Conservation (phyloP, 2,329 filamentous ascomycete species). For the Sporothrix brunneoviolacea region DNA sequence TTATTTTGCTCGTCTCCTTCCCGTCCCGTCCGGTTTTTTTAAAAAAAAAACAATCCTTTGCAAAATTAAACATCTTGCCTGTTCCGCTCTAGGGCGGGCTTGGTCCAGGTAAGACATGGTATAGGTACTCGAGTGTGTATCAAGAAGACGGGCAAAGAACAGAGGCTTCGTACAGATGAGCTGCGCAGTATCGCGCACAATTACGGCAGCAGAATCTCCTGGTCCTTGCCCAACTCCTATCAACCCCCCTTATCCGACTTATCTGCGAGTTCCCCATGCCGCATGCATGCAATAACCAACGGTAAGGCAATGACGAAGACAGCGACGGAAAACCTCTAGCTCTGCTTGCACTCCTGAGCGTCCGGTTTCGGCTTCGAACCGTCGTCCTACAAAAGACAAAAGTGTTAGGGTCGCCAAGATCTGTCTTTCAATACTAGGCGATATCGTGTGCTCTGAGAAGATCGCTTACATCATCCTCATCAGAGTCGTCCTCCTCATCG, state of each 20-base stretch:
- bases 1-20: neutral
- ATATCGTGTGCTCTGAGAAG: too few relatives aligned
- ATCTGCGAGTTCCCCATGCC: neutral
- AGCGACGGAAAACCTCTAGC: slow-evolving; percentile 42
- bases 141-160: neutral
- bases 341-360: slow-evolving; percentile 93
- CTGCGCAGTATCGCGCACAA: neutral
- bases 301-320: neutral
- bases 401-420: slow-evolving; percentile 11
- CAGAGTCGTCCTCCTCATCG: slow-evolving; percentile 71
- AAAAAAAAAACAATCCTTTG: too few relatives aligned
- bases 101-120: neutral
- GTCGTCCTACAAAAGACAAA: slow-evolving; percentile 60
- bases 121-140: neutral
- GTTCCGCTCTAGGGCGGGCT: neutral
- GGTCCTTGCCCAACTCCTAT: neutral
- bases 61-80: neutral
- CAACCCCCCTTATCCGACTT: neutral
- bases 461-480: slow-evolving; percentile 64
- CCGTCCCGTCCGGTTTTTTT: neutral
- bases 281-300: neutral
- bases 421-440: too few relatives aligned
- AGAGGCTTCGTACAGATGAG: neutral
- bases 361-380: slow-evolving; percentile 88
- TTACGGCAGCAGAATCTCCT: neutral